phyloP scores from a whole-genome alignment of 2,329 filamentous ascomycete species.

The Neurospora sp. region DNA sequence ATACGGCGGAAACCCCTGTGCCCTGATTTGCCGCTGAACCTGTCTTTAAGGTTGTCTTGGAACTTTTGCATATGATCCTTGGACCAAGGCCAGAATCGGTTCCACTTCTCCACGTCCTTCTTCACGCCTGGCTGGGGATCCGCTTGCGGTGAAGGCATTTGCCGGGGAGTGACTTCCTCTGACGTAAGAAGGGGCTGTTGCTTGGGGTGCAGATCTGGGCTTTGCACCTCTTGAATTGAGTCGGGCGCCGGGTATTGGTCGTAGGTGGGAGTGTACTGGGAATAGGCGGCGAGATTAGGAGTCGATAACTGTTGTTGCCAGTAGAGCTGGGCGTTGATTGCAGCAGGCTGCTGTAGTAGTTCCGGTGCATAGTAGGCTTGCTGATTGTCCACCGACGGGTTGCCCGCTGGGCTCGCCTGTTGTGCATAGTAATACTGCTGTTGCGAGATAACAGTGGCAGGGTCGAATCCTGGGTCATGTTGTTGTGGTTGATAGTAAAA shows the following conservation, averaged over 20 bases:
- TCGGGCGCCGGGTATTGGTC: not conserved
- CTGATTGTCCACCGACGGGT: not conserved
- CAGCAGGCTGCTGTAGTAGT: not conserved
- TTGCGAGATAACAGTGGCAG: not conserved
- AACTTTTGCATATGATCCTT: not conserved
- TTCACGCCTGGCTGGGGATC: not conserved
- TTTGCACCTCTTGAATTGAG: not conserved
- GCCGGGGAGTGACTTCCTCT: not conserved
- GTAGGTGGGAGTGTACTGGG: not conserved
- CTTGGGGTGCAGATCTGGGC: not conserved
- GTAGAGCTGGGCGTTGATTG: not conserved
- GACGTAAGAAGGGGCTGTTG: not conserved
- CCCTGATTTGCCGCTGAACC: not conserved
- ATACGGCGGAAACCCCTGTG: not conserved
- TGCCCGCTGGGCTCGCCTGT: not conserved
- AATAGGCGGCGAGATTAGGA: not conserved
- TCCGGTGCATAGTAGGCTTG: not conserved
- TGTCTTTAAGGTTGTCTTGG: not conserved
- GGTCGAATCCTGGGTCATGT: not conserved
- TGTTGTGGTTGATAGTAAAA: not conserved
- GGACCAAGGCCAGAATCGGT: not conserved
- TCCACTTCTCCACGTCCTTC: not conserved
- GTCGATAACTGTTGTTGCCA: not conserved
- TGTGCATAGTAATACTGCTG: not conserved
- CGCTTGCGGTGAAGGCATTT: not conserved